Evolutionary conservation across 768 basidiomycete species (phyloP), one percentile per base, ranked within the genome.

Genomic region (Mycena vulgaris): DNA sequence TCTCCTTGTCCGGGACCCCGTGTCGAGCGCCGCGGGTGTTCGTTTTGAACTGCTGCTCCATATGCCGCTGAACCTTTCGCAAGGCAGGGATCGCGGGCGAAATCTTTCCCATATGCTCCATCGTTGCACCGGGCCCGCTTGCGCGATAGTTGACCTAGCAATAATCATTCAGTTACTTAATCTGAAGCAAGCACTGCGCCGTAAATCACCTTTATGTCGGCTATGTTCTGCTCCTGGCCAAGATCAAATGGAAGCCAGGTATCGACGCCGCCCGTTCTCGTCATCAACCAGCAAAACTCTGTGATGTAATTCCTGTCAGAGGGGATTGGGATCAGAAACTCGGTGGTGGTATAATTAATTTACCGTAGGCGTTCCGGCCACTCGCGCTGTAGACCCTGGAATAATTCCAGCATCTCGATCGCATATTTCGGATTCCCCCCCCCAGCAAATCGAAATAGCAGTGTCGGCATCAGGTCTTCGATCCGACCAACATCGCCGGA

Each of bases 361-460:
- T 59, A 10, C 52, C 31, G 8, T 1, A 80, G 17, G 1, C 72
- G 70, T 0, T 52, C 51, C 1, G 80, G 61, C 79, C 79, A 81
- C 45, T 80, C 79, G 2, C 70, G 66, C 6, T 76, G 51, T 14
- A 81, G 55, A 0, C 71, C 72, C 55, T 81, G 79, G 0, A 80
- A 33, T 1, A 80, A 66, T 49, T 81, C 79, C 2, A 78, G 62
- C 1, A 77, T 62, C 52, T 80, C 80, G 17, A 70, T 68, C 0
- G 75, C 60, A 49, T 80, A 80, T 42, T 80, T 79, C 1, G 68
- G 47, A 51, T 79, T 75, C 4, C 69, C 47, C 0, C 78, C 77
- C 10, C 79, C 79, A 5, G 65, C 40, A 63, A 79, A 80, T 0
- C 76, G 72, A 30, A 76, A 78, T 0, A 78, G 45, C 2, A 80